phyloP scores from a whole-genome alignment of 2,329 filamentous ascomycete species.

The Colletotrichum sp. region DNA sequence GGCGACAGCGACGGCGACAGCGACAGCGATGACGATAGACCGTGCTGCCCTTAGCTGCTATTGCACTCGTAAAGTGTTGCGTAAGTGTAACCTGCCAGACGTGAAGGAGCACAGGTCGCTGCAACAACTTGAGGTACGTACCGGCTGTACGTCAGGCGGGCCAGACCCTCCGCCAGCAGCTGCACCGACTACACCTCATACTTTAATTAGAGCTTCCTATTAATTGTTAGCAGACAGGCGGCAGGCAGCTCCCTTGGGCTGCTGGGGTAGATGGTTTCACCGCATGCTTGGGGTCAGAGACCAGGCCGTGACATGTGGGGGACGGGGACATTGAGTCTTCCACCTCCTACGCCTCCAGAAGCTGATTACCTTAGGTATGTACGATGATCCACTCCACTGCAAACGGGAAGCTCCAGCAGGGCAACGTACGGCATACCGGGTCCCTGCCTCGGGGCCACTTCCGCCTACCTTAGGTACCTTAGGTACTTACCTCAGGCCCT shows the following conservation, averaged over 20 bases:
- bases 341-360: background rate
- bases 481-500: background rate
- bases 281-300: background rate
- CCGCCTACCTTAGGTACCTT: background rate
- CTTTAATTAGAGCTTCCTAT: background rate
- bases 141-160: background rate
- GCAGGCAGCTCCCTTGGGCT: background rate
- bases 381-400: background rate
- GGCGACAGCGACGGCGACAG: background rate
- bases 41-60: background rate
- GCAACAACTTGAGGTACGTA: background rate
- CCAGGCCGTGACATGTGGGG: background rate
- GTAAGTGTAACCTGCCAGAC: background rate
- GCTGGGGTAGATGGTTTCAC: background rate
- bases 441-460: background rate
- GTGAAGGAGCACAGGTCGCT: background rate
- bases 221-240: background rate
- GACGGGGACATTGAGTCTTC: background rate
- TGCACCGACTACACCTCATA: background rate
- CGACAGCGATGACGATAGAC: conserved; percentile 4
- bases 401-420: background rate
- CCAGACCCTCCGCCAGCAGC: background rate
- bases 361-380: background rate
- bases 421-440: background rate
- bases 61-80: background rate